phyloP scores from a whole-genome alignment of 192 early-diverging fungal species.

The Allomyces macrogynus region DNA sequence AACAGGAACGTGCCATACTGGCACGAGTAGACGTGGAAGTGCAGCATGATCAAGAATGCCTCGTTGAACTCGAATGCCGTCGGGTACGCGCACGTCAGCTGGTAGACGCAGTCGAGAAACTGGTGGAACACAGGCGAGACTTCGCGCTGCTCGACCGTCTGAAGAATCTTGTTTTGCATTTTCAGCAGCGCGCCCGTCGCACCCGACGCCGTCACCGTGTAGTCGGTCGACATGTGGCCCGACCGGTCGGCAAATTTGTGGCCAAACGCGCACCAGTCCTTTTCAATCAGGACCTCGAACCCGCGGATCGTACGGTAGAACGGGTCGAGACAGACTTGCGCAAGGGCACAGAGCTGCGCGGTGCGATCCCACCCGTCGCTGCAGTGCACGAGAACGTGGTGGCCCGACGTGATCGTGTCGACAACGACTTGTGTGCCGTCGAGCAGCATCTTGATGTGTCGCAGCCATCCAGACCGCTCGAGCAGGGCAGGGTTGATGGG shows the following conservation, averaged over 20 bases:
- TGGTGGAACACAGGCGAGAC: conserved; percentile 91
- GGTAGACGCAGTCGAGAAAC: conserved; percentile 91
- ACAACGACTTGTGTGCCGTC: conserved; percentile 64
- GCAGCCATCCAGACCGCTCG: conserved; percentile 65
- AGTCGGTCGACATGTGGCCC: conserved; percentile 64
- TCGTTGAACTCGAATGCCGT: conserved; percentile 87
- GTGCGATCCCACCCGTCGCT: conserved; percentile 99
- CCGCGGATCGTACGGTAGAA: conserved; percentile 88
- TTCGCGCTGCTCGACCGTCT: conserved; percentile 48
- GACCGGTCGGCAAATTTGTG: conserved; percentile 87
- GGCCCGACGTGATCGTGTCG: conserved; percentile 46
- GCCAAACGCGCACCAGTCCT: conserved; percentile 96
- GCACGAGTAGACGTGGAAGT: conserved; percentile 70
- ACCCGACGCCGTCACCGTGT: conserved; percentile 30
- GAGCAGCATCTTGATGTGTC: conserved; percentile 62
- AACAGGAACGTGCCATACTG: conserved; percentile 89
- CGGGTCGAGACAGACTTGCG: conserved; percentile 82
- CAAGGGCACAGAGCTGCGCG: conserved; percentile 78
- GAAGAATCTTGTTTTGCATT: conserved; percentile 34
- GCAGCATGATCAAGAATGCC: conserved; percentile 53
- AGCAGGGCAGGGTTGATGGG: conserved; percentile 29
- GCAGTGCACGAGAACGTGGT: conserved; percentile 90
- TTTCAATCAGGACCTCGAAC: conserved; percentile 77
- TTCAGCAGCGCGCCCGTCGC: conserved; percentile 33
- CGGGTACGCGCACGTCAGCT: conserved; percentile 69